Evolutionary conservation across 257 asterid species (phyloP).

Genomic region (Penstemon eatonii): DNA sequence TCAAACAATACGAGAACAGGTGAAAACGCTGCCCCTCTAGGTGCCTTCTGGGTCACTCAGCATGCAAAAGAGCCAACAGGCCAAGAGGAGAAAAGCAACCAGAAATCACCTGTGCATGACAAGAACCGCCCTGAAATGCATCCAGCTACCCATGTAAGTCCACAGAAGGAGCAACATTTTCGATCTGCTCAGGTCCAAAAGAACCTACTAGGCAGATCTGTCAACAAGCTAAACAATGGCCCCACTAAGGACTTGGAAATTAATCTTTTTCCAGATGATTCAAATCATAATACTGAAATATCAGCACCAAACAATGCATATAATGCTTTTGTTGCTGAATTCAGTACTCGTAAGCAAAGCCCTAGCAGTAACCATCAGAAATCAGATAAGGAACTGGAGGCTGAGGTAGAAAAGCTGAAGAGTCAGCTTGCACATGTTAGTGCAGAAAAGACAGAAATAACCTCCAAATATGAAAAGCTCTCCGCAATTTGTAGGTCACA

Average conservation of each 20-base stretch:
- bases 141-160: conserved; percentile 31
- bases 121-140: conserved; percentile 32
- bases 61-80: conserved; percentile 64
- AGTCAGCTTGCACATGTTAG: conserved; percentile 62
- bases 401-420: conserved; percentile 80
- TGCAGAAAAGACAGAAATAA: conserved; percentile 76
- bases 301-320: conserved; percentile 51
- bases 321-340: conserved; percentile 78
- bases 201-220: conserved; percentile 37
- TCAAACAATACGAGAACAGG: conserved; percentile 46
- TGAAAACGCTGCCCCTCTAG: conserved; percentile 56
- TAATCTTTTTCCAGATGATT: conserved; percentile 58
- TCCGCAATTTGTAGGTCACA: conserved; percentile 92
- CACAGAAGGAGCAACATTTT: conserved; percentile 15
- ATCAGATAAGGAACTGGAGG: conserved; percentile 58
- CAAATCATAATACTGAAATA: conserved; percentile 38
- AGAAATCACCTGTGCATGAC: conserved; percentile 44
- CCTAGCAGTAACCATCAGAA: conserved; percentile 41
- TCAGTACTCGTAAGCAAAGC: conserved; percentile 41
- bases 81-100: conserved; percentile 48
- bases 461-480: conserved; percentile 83
- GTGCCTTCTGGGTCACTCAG: conserved; percentile 91
- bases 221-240: conserved; percentile 34
- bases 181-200: conserved; percentile 34
- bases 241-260: conserved; percentile 40